Evolutionary conservation across 2,329 filamentous ascomycete species (phyloP).

Genomic region (Onygena corvina): DNA sequence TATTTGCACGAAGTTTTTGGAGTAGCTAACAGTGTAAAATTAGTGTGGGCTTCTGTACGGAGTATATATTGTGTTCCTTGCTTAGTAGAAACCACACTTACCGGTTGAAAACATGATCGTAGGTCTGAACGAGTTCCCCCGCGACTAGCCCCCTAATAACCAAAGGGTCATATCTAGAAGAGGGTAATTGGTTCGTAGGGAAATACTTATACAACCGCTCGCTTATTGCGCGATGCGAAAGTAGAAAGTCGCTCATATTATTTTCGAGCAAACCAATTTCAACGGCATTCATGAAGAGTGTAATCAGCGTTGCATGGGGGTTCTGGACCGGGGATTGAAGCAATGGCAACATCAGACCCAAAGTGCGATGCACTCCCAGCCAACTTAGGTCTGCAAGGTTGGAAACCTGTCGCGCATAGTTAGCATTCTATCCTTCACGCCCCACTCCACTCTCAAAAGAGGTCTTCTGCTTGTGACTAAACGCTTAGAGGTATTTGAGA

Average conservation of each 20-base stretch:
- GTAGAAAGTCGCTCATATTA: no score
- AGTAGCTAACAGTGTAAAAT: conserved; percentile 14
- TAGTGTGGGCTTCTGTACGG: conserved; percentile 11
- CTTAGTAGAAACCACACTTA: conserved; percentile 1
- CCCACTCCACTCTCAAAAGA: not conserved
- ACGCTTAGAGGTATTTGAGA: not conserved
- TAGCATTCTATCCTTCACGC: not conserved
- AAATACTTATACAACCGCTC: conserved; percentile 11
- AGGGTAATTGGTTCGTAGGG: not conserved
- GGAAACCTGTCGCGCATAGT: conserved; percentile 22
- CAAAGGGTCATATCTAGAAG: not conserved
- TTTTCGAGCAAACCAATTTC: not conserved
- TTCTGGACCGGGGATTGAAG: conserved; percentile 27
- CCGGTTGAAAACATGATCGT: not conserved
- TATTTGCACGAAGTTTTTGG: conserved; percentile 9
- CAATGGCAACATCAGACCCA: conserved; percentile 24
- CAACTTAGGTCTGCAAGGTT: conserved; percentile 33
- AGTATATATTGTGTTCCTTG: not conserved
- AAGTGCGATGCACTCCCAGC: conserved; percentile 20
- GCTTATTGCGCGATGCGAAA: conserved; percentile 12
- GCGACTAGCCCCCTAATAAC: not conserved
- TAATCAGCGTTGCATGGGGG: conserved; percentile 32
- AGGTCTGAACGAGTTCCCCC: not conserved
- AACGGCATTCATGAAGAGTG: conserved; percentile 33
- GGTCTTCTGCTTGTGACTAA: not conserved